These are phyloP conservation scores for Phtheirospermum japonicum DNA, from an alignment of 257 asterid genomes.

Conservation along the genomic window DNA sequence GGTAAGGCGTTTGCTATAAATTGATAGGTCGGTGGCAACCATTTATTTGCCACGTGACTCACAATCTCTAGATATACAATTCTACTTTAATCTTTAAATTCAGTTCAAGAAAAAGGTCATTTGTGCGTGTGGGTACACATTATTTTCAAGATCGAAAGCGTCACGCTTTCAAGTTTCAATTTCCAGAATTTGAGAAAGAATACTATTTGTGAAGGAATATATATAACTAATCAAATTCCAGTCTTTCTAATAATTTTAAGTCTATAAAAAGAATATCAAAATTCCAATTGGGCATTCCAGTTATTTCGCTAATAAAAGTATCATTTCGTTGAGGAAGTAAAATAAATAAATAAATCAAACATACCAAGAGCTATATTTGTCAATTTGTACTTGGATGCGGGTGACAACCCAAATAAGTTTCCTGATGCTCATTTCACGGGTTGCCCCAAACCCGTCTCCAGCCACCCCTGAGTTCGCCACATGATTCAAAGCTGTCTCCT, in stretches of 20 bases:
- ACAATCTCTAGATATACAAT: too few species aligned
- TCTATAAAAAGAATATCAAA: too few species aligned
- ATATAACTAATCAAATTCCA: neutral
- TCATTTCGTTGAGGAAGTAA: neutral
- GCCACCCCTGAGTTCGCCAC: conserved; percentile 73
- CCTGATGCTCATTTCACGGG: conserved; percentile 78
- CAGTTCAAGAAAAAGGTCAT: neutral
- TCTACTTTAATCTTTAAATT: neutral
- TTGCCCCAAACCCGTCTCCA: conserved; percentile 81
- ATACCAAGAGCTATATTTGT: conserved; percentile 75
- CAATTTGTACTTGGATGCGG: conserved; percentile 62
- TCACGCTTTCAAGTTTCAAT: too few species aligned
- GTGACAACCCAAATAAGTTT: conserved; percentile 89
- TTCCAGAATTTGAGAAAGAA: too few species aligned
- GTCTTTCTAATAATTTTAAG: too few species aligned
- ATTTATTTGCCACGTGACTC: neutral
- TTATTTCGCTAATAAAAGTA: too few species aligned
- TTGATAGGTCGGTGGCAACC: too few species aligned
- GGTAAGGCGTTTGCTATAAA: too few species aligned
- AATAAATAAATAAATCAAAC: neutral
- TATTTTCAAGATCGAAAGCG: too few species aligned
- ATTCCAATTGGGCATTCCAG: too few species aligned
- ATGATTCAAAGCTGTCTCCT: conserved; percentile 91
- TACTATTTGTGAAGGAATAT: too few species aligned
- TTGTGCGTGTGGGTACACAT: too few species aligned